These are phyloP conservation scores for Diaporthe citriasiana DNA, from an alignment of 2,329 filamentous ascomycete species.

Conservation along the genomic window DNA sequence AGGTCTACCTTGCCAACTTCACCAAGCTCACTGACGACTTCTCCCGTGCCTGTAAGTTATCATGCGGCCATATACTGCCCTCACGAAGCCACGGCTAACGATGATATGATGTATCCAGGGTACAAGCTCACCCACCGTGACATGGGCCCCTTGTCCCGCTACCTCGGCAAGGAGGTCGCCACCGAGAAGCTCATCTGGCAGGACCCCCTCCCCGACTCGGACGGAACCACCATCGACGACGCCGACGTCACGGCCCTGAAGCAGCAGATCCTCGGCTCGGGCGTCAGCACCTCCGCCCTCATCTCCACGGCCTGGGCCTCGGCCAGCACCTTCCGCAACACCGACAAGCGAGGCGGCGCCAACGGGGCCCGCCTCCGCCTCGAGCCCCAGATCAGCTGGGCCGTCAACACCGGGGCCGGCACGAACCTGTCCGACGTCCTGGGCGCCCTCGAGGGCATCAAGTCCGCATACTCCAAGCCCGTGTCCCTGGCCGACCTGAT, in stretches of 20 bases:
- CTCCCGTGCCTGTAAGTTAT: slow-evolving; percentile 68
- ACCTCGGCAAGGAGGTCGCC: slow-evolving; percentile 79
- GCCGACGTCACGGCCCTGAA: slow-evolving; percentile 73
- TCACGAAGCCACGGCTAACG: not conserved
- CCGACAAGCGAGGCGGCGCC: slow-evolving; percentile 84
- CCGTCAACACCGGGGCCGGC: slow-evolving; percentile 80
- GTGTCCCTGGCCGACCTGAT: slow-evolving; percentile 81
- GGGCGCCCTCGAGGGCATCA: slow-evolving; percentile 56
- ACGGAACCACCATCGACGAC: slow-evolving; percentile 69
- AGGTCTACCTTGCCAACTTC: slow-evolving; percentile 75
- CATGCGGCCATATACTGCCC: too few relatives aligned
- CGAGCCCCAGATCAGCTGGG: slow-evolving; percentile 76
- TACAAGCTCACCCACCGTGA: slow-evolving; percentile 85
- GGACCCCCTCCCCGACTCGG: slow-evolving; percentile 73
- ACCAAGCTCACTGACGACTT: slow-evolving; percentile 77
- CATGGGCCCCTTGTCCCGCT: slow-evolving; percentile 76
- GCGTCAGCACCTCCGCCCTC: slow-evolving; percentile 70
- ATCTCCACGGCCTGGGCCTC: slow-evolving; percentile 77
- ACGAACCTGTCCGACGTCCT: slow-evolving; percentile 72
- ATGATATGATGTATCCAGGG: not conserved
- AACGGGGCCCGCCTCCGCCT: slow-evolving; percentile 83
- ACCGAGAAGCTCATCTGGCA: slow-evolving; percentile 77
- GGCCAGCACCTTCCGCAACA: slow-evolving; percentile 76
- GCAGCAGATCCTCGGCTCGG: slow-evolving; percentile 72
- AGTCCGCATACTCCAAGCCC: slow-evolving; percentile 66